Base-by-base conservation (phyloP, 768 basidiomycete genomes). In the Suillus placidus region DNA sequence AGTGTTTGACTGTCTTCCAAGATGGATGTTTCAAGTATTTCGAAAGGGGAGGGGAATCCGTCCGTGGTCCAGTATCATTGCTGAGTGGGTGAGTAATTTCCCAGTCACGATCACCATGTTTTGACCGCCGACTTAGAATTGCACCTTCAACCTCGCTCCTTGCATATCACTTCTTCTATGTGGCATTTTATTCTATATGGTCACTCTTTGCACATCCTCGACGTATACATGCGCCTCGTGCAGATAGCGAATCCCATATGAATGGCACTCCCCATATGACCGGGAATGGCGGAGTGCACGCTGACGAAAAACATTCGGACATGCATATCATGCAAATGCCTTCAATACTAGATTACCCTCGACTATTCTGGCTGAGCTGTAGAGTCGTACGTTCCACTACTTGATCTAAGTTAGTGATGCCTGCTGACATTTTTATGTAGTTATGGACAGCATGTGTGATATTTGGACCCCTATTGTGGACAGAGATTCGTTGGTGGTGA, bases 11-110 rank as follows among this genome's bases (percentile, higher is more conserved):
- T 23, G 84, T 89, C 0, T 84, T 94, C 38, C 82, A 88, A 63
- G 87, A 83, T 2, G 97, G 97, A 0, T 99, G 97, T 77, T 97
- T 99, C 85, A 94, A 94, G 73, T 99, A 99, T 79, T 97, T 99
- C 71, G 94, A 97, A 74, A 84, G 87, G 6, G 97, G 97, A 16
- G 97, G 97, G 1, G 88, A 94, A 70, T 93, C 93, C 70, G 76
- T 98, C 62, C 83, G 86, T 52, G 97, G 92, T 1, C 97, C 97
- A 1, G 95, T 98, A 10, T 90, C 89, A 10, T 84, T 99, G 5
- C 87, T 99, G 13, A 89, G 95, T 18, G 96, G 88, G 94, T 95
- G 72, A 66, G 88, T 80, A 16, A 42, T 60, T 6, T 66, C n/a
- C 61, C 32, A 20, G 37, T 38, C 4, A 38, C 30, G 37, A 55